Base-by-base conservation (phyloP, 148 eudicot genomes). In the Arctostaphylos glauca region DNA sequence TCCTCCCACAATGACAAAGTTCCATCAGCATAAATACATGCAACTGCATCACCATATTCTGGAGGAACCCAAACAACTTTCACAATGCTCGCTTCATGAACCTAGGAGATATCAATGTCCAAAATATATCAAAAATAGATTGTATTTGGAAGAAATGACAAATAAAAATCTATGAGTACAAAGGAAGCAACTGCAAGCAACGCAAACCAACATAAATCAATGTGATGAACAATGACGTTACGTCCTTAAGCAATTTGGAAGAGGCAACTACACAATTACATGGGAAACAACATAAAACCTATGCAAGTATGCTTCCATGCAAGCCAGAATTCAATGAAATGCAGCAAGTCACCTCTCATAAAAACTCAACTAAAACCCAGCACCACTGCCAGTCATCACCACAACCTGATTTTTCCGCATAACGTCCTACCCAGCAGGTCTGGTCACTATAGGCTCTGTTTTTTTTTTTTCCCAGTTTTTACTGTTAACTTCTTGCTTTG, bases 51-150 rank as follows among this genome's bases (percentile, higher is more conserved):
- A 5, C 98, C 99, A 81, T 81, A 96, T 81, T 94, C 98, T 43
- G 97, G 95, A 74, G 99, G 99, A 82, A 89, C 87, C 99, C 99
- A 96, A 14, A 89, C 89, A 79, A 96, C 86, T 88, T 94, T 96
- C 88, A 88, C 81, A 88, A 96, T 82, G 83, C 93, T 86, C 48
- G 83, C 85, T 50, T 89, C 88, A 55, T 86, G 84, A 58, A 89
- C 97, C 98, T 94, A 77, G 48, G 4, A 82, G 83, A 81, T 25
- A 66, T 9, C 43, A 66, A 66, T 66, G 43, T 10, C 16, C 71
- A 25, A 66, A 66, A 4, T 31, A 66, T 25, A 66, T 25, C 71
- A 66, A 9, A 9, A 3, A 25, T 15, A 66, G 43, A 25, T 64
- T 64, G 23, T 13, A 38, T 16, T 43, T 23, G 52, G 9, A 44